Base-by-base conservation (phyloP, 345 rosid species). In the Rhodamnia rubescens region DNA sequence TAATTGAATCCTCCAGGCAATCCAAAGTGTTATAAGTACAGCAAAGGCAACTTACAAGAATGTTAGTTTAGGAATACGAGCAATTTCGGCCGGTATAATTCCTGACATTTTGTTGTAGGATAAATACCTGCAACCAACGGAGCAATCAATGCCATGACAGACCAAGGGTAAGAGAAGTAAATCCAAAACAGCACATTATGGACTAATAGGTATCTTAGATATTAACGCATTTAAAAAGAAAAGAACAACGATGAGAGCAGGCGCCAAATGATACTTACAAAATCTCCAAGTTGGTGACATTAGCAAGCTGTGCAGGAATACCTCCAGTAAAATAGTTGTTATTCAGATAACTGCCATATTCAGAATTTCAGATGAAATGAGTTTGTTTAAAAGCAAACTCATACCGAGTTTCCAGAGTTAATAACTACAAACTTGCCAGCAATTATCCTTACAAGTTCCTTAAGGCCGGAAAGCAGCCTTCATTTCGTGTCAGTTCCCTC, bases 241-340 rank as follows among this genome's bases (percentile, higher is more conserved):
- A 49, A 32, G 47, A 36, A 75, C 59, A n/a, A 32, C 26, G n/a
- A 82, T 42, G n/a, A 49, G 74, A 75, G 59, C 20, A 51, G 21
- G 6, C 2, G 12, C 22, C 58, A 22, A 18, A 74, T 42, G 47
- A 54, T 84, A 88, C 97, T 95, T 92, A 95, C 99, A 97, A 82
- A 87, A 97, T 95, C 90, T 97, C 99, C 92, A 97, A 88, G 89
- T 92, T 94, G 85, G 95, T 94, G 88, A 97, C 88, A 89, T 95
- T 97, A 58, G 98, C 93, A 36, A 97, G 95, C 87, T 97, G 98
- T 47, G 98, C 93, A 54, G 99, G 99, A 84, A 97, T 91, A 50
- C 98, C 98, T 89, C 99, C 98, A 81, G 96, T 95, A 86, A 97
- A 90, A 87, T 95, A 97, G 87, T 97, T 97, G 86, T 95, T 95